Percentiles rank a stretch among this genome's conserved stretches.
phyloP scores from a whole-genome alignment of 345 rosid genomes.

The Psidium guajava region DNA sequence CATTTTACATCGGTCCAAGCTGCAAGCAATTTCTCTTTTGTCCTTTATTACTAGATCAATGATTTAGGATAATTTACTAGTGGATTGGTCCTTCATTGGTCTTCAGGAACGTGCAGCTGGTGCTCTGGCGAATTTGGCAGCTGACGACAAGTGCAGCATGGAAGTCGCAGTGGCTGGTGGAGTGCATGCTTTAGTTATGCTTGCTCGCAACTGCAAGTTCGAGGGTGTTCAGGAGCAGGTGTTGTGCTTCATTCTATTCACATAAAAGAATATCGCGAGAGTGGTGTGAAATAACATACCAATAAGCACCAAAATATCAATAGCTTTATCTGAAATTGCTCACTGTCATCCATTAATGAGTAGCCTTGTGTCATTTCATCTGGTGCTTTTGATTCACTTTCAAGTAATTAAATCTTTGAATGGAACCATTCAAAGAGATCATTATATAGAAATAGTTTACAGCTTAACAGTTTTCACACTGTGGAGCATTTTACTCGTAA shows the following conservation, averaged over 20 bases:
- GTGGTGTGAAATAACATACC: neutral
- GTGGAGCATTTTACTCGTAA: neutral
- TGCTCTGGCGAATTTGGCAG: slow-evolving; percentile 81
- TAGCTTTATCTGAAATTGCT: neutral
- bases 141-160: slow-evolving; percentile 78
- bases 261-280: neutral
- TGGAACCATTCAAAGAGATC: neutral
- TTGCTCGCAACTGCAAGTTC: slow-evolving; percentile 71
- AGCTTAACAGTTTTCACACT: neutral
- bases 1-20: neutral
- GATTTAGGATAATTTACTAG: neutral
- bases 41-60: neutral
- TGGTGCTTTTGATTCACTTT: neutral
- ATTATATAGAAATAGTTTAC: neutral
- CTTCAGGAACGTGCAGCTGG: slow-evolving; percentile 84
- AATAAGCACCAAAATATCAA: neutral
- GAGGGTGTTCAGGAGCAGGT: slow-evolving; percentile 91
- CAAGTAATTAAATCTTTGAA: neutral
- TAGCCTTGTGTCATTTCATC: neutral
- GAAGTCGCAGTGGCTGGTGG: slow-evolving; percentile 73
- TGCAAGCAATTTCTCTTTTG: neutral
- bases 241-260: neutral
- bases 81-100: neutral
- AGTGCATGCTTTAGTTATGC: slow-evolving; percentile 67
- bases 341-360: neutral